A percentile compares a stretch with the other conserved stretches of the same genome.
These are phyloP conservation scores for Zymoseptoria brevis DNA, from an alignment of 2,329 filamentous ascomycete genomes.

Conservation along the genomic window DNA sequence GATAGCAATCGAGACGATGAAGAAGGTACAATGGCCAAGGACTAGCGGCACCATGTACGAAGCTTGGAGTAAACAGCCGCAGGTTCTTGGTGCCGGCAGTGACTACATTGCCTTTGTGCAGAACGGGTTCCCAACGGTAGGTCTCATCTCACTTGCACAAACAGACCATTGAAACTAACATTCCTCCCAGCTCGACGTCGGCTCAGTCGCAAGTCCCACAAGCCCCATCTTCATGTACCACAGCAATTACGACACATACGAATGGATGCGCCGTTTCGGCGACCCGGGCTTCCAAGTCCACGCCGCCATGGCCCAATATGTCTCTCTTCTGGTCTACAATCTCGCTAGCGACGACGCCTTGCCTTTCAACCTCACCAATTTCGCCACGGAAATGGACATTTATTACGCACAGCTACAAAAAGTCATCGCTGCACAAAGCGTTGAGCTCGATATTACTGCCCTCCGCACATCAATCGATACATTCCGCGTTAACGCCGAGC, in stretches of 20 bases:
- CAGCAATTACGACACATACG: slow-evolving; percentile 41
- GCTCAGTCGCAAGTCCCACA: slow-evolving; percentile 30
- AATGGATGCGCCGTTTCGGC: slow-evolving; percentile 46
- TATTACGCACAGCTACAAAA: slow-evolving; percentile 34
- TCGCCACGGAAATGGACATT: slow-evolving; percentile 30
- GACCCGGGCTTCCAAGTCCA: slow-evolving; percentile 46
- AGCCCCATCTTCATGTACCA: slow-evolving; percentile 42
- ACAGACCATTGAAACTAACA: background rate
- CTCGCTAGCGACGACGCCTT: slow-evolving; percentile 36
- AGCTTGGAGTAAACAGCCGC: slow-evolving; percentile 31
- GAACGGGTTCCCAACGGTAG: slow-evolving; percentile 26
- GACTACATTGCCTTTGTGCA: slow-evolving; percentile 44
- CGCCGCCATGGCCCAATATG: slow-evolving; percentile 41
- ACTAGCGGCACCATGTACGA: slow-evolving; percentile 37
- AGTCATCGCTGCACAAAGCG: slow-evolving; percentile 35
- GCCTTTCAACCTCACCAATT: slow-evolving; percentile 36
- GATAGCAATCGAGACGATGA: slow-evolving; percentile 57
- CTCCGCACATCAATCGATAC: slow-evolving; percentile 21
- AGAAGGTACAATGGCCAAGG: slow-evolving; percentile 43
- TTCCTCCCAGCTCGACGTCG: slow-evolving; percentile 32
- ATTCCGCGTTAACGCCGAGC: slow-evolving; percentile 44
- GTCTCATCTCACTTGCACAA: background rate
- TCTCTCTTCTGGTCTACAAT: slow-evolving; percentile 36
- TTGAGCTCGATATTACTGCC: slow-evolving; percentile 37
- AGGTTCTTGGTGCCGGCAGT: slow-evolving; percentile 39